Evolutionary conservation across 116 monocot species (phyloP), one percentile per base, ranked within the genome.

Genomic region (Zostera marina): DNA sequence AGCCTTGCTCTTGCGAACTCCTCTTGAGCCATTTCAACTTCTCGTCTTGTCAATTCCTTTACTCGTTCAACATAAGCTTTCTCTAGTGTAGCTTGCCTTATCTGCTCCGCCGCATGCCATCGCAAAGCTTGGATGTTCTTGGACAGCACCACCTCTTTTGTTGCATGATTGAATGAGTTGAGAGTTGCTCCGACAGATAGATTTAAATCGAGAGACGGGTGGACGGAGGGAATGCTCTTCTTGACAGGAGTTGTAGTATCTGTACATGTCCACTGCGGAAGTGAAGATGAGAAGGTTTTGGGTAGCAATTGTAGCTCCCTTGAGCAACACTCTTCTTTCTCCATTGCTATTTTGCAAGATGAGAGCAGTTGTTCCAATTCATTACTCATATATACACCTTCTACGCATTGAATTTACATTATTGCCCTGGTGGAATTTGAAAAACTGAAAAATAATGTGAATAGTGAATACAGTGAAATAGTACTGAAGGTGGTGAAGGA

Each of bases 1-100:
- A 78, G 10, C 60, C 74, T 73, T 4, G 89, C 89, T 13, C 65
- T 61, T 41, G 81, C 68, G 53, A 80, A 83, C 53, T 83, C 88
- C 22, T 70, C 65, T 63, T 78, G 77, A 1, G 88, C 88, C 14
- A 74, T 52, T 60, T 84, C 84, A 52, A 76, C 66, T 69, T 89
- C 84, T 24, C 54, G 53, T 62, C 67, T 75, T 12, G 84, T 72
- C 46, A 81, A 61, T 59, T 83, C 88, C 64, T 73, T 73, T 54
- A 83, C 75, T 56, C 75, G 54, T 51, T 88, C 80, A 7, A 68
- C 75, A 56, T 83, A 83, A 0, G 73, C 83, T 52, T 68, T 75
- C 57, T 89, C 81, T 11, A 62, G 56, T 7, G 74, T 49, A 0
- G 81, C 74, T 5, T 77, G 73, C 43, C 73, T 57, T 22, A 77